Percentiles rank a stretch among this genome's conserved stretches.
Conservation (phyloP, 106 monocot genomes). For the Dioscorea dumetorum region DNA sequence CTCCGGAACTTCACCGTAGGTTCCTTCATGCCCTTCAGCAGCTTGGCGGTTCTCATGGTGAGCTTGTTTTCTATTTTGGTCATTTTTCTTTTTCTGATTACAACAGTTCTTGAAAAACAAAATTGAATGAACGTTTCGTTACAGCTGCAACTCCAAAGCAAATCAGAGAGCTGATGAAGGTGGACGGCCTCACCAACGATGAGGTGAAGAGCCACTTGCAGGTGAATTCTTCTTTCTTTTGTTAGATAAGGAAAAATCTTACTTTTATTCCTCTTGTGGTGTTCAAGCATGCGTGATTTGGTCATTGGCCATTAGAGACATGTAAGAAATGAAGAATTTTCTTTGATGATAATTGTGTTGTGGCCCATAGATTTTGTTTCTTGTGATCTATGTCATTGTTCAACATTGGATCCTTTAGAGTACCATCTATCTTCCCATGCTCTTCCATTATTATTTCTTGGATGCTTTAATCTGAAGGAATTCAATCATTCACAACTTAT, state of each 20-base stretch:
- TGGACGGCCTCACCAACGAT: conserved; percentile 75
- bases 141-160: conserved; percentile 75
- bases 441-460: no score
- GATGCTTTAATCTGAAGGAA: no score
- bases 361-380: no score
- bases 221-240: conserved; percentile 17
- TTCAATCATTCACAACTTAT: no score
- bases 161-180: conserved; percentile 76
- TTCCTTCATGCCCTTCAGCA: conserved; percentile 75
- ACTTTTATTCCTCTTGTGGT: not conserved
- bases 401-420: no score
- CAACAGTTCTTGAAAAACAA: no score
- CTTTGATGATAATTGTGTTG: not conserved
- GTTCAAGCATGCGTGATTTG: not conserved
- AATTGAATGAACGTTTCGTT: not conserved
- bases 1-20: conserved; percentile 74
- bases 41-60: conserved; percentile 83
- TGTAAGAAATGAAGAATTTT: not conserved
- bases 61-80: not conserved
- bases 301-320: not conserved
- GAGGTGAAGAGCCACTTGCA: conserved; percentile 85
- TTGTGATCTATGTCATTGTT: no score
- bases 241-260: not conserved
- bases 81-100: no score
- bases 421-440: no score